Evolutionary conservation across 2,329 filamentous ascomycete genomes (phyloP).

Genomic region (Monilinia fructigena): DNA sequence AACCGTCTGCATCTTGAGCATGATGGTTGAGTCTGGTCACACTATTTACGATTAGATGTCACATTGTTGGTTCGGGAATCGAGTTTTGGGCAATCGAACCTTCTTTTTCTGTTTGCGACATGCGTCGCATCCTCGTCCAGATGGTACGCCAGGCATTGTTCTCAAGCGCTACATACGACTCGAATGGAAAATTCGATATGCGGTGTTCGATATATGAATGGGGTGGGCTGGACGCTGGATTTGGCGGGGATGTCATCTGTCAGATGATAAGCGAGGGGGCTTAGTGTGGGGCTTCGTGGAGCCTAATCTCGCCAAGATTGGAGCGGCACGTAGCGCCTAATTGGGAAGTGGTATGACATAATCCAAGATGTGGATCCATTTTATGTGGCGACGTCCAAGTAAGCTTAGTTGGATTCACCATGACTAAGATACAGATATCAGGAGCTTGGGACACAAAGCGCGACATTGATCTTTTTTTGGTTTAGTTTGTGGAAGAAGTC

Average conservation of each 20-base stretch:
- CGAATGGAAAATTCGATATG: not conserved
- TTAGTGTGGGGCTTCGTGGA: not conserved
- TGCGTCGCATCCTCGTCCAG: slow-evolving; percentile 50
- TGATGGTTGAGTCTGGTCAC: not conserved
- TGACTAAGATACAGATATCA: not conserved
- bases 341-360: slow-evolving; percentile 13
- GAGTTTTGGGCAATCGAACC: slow-evolving; percentile 39
- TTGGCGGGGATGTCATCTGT: not conserved
- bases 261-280: not conserved
- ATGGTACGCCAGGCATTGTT: slow-evolving; percentile 52
- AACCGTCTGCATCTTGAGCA: not conserved
- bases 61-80: not conserved
- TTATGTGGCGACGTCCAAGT: not conserved
- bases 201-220: not conserved
- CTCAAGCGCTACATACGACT: not conserved
- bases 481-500: not conserved
- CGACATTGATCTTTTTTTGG: not conserved
- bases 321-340: not conserved
- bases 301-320: not conserved
- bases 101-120: slow-evolving; percentile 56
- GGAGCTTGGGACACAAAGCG: not conserved
- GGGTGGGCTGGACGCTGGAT: not conserved
- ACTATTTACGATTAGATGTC: not conserved
- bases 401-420: slow-evolving; percentile 4
- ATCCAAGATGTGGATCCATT: not conserved